Evolutionary conservation across 768 basidiomycete species (phyloP), one percentile per base, ranked within the genome.

Genomic region (Saitozyma sp.): DNA sequence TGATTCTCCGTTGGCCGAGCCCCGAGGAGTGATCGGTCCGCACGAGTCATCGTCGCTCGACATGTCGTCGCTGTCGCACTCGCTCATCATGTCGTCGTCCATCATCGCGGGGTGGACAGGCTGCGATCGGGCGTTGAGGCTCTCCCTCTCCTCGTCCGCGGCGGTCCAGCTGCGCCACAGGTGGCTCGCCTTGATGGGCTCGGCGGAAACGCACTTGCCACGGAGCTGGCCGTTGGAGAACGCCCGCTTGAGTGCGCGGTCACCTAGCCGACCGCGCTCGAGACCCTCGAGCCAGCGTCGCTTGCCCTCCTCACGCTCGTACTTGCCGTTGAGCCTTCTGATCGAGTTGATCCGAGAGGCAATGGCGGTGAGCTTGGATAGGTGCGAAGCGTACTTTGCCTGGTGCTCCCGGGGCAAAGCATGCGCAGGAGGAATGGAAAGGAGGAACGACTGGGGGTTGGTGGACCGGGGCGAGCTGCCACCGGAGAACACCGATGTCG

Each of bases 231-330:
- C 68, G 54, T 75, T 71, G 16, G 62, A 66, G 55, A 53, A 72
- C 40, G 76, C 75, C 38, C 69, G 59, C 19, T 74, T 51, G 3
- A 74, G 58, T 3, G 73, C 71, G 58, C 61, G 68, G 46, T 78
- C 73, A 42, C 64, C 67, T 13, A 62, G 55, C 38, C 69, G 57
- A 19, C 69, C 68, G 19, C 69, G 51, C 41, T 77, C 77, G 9
- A 74, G 54, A 14, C 57, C 51, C 45, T 77, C 73, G 38, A 76
- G 64, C 73, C 70, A 75, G 46, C 58, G 17, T 41, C 76, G 58
- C 58, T 77, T 77, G 29, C 70, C 64, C 56, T 79, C 76, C 52
- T 79, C 79, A 10, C 71, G 60, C 55, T 78, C 72, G 62, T 78
- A 74, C 40, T 64, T 61, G 13, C 51, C 40, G 37, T 50, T 50